Percentiles rank a stretch among this genome's conserved stretches.
phyloP scores from a whole-genome alignment of 208 protist genomes.

The Borovskyia barvae region DNA sequence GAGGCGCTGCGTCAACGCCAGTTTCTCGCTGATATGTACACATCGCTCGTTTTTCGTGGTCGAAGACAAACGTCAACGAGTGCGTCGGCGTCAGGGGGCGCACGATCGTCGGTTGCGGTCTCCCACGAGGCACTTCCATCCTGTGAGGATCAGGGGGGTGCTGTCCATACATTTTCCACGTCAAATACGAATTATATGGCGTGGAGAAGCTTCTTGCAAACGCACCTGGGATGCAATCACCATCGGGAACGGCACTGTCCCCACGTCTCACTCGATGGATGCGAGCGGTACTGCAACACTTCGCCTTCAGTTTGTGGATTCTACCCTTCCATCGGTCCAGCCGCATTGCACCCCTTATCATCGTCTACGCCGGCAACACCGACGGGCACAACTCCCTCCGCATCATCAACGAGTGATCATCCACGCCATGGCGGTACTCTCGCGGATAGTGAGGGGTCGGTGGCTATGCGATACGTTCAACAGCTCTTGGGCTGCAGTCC shows the following conservation, averaged over 20 bases:
- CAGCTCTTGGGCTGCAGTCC: conserved; percentile 8
- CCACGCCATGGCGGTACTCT: too few relatives aligned
- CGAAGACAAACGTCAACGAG: too few relatives aligned
- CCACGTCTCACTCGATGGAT: conserved; percentile 12
- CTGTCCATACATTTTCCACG: not conserved
- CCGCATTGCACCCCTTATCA: too few relatives aligned
- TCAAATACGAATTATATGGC: not conserved
- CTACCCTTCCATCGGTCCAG: too few relatives aligned
- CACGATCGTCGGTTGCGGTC: too few relatives aligned
- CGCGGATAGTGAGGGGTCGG: not conserved
- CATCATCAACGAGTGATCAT: too few relatives aligned
- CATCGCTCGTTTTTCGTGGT: too few relatives aligned
- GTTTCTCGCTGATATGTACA: conserved; percentile 2
- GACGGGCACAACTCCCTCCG: too few relatives aligned
- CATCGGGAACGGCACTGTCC: conserved; percentile 33
- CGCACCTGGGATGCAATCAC: conserved; percentile 29
- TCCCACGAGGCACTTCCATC: too few relatives aligned
- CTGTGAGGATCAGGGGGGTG: too few relatives aligned
- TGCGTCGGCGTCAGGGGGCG: too few relatives aligned
- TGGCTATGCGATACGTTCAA: conserved; percentile 10
- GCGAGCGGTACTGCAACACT: not conserved
- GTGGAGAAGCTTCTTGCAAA: conserved; percentile 10
- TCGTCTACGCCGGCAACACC: too few relatives aligned
- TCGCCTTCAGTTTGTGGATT: not conserved
- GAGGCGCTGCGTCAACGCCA: conserved; percentile 23